phyloP scores from a whole-genome alignment of 2,329 filamentous ascomycete species.

The Madurella fahalii region DNA sequence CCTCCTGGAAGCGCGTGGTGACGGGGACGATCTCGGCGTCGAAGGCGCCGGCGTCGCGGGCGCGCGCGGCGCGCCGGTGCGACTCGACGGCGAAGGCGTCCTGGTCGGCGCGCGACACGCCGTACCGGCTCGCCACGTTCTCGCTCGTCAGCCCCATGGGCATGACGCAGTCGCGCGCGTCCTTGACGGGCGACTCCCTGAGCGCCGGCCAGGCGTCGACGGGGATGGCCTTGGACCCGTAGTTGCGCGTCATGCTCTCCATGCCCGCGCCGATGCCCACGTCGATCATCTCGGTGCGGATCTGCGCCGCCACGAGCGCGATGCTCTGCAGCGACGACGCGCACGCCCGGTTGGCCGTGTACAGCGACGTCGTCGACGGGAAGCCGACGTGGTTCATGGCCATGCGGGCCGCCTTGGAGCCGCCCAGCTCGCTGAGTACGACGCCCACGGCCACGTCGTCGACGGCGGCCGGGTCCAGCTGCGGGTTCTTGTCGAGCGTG shows the following conservation, averaged over 20 bases:
- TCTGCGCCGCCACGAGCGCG: constrained; percentile 67
- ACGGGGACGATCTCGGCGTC: constrained; percentile 77
- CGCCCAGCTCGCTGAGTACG: constrained; percentile 86
- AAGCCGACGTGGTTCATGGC: constrained; percentile 81
- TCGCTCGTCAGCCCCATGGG: constrained; percentile 88
- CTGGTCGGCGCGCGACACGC: constrained; percentile 69
- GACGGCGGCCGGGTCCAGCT: constrained; percentile 64
- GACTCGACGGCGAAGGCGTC: constrained; percentile 75
- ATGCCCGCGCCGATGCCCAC: constrained; percentile 81
- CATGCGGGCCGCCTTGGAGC: constrained; percentile 87
- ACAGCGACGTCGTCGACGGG: constrained; percentile 66
- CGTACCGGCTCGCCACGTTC: constrained; percentile 78
- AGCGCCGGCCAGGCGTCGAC: constrained; percentile 74
- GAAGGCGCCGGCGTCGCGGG: constrained; percentile 66
- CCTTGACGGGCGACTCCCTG: constrained; percentile 57
- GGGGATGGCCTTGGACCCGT: constrained; percentile 79
- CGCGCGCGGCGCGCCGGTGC: constrained; percentile 68
- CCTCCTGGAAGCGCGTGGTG: constrained; percentile 61
- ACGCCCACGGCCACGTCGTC: constrained; percentile 84
- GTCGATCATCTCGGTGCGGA: constrained; percentile 68
- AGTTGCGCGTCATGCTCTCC: constrained; percentile 96
- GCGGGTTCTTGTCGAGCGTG: constrained; percentile 67
- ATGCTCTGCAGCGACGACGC: constrained; percentile 74
- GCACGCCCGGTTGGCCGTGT: constrained; percentile 88
- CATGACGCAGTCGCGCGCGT: constrained; percentile 86